These are phyloP conservation scores for Gypsophila paniculata DNA, from an alignment of 179 eudicot species.

Conservation along the genomic window DNA sequence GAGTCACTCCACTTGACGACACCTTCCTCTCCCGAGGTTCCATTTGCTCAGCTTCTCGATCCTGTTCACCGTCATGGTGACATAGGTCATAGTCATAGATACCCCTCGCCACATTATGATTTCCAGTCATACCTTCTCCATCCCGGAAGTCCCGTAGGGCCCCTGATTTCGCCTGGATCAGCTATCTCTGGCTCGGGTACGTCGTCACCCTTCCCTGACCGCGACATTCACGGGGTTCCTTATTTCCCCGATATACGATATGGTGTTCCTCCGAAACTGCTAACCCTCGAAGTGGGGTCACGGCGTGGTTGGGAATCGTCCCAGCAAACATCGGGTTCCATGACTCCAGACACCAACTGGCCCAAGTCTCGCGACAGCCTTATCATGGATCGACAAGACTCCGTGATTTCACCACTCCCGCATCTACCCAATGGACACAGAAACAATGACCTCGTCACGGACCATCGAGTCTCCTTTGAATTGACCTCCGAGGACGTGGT, in stretches of 20 bases:
- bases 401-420: constrained; percentile 46
- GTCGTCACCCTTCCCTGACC: constrained; percentile 78
- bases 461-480: constrained; percentile 81
- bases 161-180: constrained; percentile 80
- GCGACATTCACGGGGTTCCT: constrained; percentile 40
- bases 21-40: constrained; percentile 97
- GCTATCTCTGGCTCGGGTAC: constrained; percentile 81
- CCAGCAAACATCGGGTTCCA: constrained; percentile 58
- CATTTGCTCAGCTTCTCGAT: constrained; percentile 82
- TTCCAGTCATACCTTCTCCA: constrained; percentile 74
- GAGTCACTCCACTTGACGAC: constrained; percentile 85
- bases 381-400: constrained; percentile 46
- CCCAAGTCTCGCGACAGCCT: constrained; percentile 39
- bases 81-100: constrained; percentile 34
- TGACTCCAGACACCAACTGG: constrained; percentile 56
- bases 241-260: constrained; percentile 44
- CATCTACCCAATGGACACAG: constrained; percentile 34
- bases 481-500: constrained; percentile 76
- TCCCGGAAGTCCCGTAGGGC: constrained; percentile 88
- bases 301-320: constrained; percentile 60
- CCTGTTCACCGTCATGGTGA: constrained; percentile 51
- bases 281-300: constrained; percentile 45
- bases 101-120: constrained; percentile 57
- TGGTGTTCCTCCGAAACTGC: constrained; percentile 53
- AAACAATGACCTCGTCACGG: constrained; percentile 37